Evolutionary conservation across 768 basidiomycete species (phyloP).

Genomic region (Hericium alpestre): DNA sequence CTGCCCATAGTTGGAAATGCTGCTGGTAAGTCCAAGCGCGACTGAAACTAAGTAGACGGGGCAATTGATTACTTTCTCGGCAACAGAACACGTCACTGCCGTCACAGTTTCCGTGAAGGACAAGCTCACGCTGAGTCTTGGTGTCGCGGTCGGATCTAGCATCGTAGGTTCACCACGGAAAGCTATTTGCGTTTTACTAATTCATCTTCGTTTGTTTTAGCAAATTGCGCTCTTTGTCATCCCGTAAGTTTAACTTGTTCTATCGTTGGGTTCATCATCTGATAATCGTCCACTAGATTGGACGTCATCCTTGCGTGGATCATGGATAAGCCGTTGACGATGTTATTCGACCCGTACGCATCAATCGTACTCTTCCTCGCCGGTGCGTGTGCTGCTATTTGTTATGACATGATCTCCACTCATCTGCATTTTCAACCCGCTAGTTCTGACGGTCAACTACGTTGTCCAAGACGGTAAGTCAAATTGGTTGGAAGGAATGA

Average conservation of each 20-base stretch:
- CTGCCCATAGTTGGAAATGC: conserved; percentile 90
- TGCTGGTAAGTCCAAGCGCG: conserved; percentile 37
- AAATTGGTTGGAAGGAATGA: conserved; percentile 76
- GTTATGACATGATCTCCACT: background rate
- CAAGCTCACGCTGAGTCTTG: conserved; percentile 77
- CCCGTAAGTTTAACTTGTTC: conserved; percentile 38
- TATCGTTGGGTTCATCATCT: background rate
- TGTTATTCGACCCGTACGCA: conserved; percentile 87
- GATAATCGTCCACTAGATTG: conserved; percentile 32
- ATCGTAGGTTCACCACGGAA: conserved; percentile 38
- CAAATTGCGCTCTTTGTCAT: conserved; percentile 83
- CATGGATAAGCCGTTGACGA: conserved; percentile 64
- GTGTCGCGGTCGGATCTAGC: conserved; percentile 82
- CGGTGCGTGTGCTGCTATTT: conserved; percentile 19
- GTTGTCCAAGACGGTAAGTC: conserved; percentile 73
- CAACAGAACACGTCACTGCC: conserved; percentile 75
- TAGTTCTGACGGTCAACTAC: conserved; percentile 77
- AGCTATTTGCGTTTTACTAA: background rate
- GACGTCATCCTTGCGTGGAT: conserved; percentile 74
- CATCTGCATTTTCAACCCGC: background rate
- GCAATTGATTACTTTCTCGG: conserved; percentile 2
- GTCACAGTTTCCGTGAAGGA: conserved; percentile 86
- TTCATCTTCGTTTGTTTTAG: conserved; percentile 23
- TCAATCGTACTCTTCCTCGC: conserved; percentile 51
- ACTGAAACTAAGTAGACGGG: background rate